A percentile compares a stretch with the other conserved stretches of the same genome.
Evolutionary conservation across 495 filamentous ascomycete genomes (phyloP).

Genomic region (Zalerion maritima): DNA sequence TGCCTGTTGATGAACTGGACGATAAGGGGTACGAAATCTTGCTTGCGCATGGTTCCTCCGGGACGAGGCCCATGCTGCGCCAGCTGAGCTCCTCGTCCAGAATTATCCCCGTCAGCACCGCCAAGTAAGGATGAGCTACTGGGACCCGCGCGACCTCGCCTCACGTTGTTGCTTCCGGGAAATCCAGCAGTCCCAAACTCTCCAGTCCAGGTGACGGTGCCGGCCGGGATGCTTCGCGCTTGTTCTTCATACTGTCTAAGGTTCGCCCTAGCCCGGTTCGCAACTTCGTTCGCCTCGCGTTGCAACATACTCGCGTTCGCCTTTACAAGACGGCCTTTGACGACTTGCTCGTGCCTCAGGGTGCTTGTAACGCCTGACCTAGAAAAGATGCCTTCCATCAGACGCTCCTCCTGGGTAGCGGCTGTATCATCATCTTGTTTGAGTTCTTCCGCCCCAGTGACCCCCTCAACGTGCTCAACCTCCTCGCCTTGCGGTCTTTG

Average conservation of each 20-base stretch:
- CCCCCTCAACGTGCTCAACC: slow-evolving; percentile 20
- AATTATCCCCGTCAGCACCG: slow-evolving; percentile 41
- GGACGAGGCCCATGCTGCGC: slow-evolving; percentile 2
- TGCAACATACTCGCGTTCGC: slow-evolving; percentile 62
- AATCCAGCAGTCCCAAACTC: slow-evolving; percentile 57
- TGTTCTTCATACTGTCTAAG: slow-evolving; percentile 59
- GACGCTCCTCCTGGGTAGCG: slow-evolving; percentile 39
- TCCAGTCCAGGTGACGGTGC: slow-evolving; percentile 90
- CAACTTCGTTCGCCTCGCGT: slow-evolving; percentile 64
- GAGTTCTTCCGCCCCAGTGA: slow-evolving; percentile 21
- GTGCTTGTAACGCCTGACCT: slow-evolving; percentile 70
- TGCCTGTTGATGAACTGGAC: slow-evolving; percentile 56
- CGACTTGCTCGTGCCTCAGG: slow-evolving; percentile 77
- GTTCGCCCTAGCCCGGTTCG: slow-evolving; percentile 58
- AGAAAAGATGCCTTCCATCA: slow-evolving; percentile 80
- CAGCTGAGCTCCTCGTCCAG: slow-evolving; percentile 31
- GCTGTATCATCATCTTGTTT: slow-evolving; percentile 9
- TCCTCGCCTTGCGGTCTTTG: slow-evolving; percentile 15
- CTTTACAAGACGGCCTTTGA: slow-evolving; percentile 43
- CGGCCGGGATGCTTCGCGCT: slow-evolving; percentile 57
- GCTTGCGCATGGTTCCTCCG: slow-evolving; percentile 18
- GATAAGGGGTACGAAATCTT: slow-evolving; percentile 60
- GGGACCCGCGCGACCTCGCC: slow-evolving; percentile 20
- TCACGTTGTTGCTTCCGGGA: slow-evolving; percentile 24
- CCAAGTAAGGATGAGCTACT: slow-evolving; percentile 43